A percentile compares a stretch with the other conserved stretches of the same genome.
Conservation (phyloP, 2,329 filamentous ascomycete species). For the Alternaria arbusti region DNA sequence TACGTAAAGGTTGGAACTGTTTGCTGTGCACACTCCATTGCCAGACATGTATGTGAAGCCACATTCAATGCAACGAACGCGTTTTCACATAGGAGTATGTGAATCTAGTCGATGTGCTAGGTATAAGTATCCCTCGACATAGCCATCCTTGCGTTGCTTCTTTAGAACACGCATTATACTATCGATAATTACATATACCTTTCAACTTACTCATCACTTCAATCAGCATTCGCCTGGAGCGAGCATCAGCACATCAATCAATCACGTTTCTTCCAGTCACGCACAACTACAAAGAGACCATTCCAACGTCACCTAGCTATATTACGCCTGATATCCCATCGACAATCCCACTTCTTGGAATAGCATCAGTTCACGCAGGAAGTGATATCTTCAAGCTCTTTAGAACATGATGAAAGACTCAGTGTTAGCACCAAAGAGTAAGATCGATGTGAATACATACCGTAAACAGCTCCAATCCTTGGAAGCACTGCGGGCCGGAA, state of each 20-base stretch:
- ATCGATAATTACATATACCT: background rate
- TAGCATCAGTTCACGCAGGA: background rate
- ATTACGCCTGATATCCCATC: background rate
- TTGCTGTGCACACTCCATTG: background rate
- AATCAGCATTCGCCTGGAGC: background rate
- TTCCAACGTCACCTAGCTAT: background rate
- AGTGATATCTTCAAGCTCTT: background rate
- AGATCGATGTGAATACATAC: background rate
- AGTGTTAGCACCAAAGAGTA: background rate
- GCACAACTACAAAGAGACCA: background rate
- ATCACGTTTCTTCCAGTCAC: background rate
- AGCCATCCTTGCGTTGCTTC: background rate
- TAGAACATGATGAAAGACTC: background rate
- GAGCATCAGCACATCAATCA: background rate
- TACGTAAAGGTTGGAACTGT: background rate
- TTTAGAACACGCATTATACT: background rate
- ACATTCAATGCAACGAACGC: background rate
- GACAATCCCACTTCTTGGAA: background rate
- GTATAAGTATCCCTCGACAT: background rate
- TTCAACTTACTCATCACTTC: background rate
- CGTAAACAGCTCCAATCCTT: background rate
- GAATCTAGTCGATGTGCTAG: background rate
- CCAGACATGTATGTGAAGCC: background rate
- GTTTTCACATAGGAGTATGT: background rate
- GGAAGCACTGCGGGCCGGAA: background rate